Evolutionary conservation across 306 rosid species (phyloP), one percentile per base, ranked within the genome.

Genomic region (Lagenaria siceraria): DNA sequence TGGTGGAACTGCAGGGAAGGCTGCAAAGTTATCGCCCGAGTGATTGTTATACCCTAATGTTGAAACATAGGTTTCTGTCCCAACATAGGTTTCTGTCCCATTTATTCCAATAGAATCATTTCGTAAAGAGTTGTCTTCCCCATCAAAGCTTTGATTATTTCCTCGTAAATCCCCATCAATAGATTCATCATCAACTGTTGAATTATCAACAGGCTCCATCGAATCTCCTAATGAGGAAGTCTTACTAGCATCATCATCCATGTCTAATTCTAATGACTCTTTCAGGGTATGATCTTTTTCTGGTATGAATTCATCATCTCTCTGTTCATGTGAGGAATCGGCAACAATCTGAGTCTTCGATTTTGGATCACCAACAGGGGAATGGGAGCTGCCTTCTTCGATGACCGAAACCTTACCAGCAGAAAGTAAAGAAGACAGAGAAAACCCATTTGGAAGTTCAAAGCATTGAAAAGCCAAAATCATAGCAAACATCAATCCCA

Each of bases 381-480:
- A 76, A 70, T 14, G 81, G 64, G 79, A 79, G 71, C 35, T 59
- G 80, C 65, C 80, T 33, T 78, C 82, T 58, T 64, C 83, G 10
- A 52, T 68, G 53, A 65, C 3, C 4, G 83, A 78, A 64, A 55
- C 74, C 75, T 81, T 90, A 27, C 33, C 53, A 13, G 86, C 42
- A 54, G 87, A 83, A 75, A 84, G 79, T 56, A 85, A 78, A 68
- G 94, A 83, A 19, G 77, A 75, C 36, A 83, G 80, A 79, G 82
- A 25, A 52, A 54, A 71, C 68, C 81, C 80, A 35, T 83, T 83
- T 7, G 95, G 90, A 72, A 87, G 84, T 46, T 89, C 89, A 25
- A 87, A 71, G 83, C 70, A 88, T 63, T 84, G 91, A 53, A 90
- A 80, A 7, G 77, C 84, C 11, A 88, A 74, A 77, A 94, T 72